Evolutionary conservation across 495 filamentous ascomycete genomes (phyloP).

Genomic region (Haplographium delicatum): DNA sequence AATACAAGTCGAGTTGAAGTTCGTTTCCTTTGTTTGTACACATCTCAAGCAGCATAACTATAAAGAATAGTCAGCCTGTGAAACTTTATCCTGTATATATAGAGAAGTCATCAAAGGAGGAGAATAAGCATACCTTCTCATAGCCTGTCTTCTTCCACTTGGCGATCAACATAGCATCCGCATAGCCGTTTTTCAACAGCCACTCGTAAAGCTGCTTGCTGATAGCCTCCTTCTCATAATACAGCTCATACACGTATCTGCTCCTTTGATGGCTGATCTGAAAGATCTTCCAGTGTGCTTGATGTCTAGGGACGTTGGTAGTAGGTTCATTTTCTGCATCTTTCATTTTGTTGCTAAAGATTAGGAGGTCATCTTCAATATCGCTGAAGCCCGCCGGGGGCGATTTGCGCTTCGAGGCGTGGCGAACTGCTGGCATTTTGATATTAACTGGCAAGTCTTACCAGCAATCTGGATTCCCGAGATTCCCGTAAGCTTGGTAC

Average conservation of each 20-base stretch:
- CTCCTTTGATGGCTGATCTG: conserved; percentile 93
- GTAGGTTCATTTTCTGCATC: conserved; percentile 77
- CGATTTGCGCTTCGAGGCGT: conserved; percentile 74
- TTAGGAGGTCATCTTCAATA: conserved; percentile 91
- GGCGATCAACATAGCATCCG: conserved; percentile 88
- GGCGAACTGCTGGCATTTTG: conserved; percentile 81
- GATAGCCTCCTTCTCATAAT: conserved; percentile 97
- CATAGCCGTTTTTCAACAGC: conserved; percentile 94
- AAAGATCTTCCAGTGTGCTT: conserved; percentile 94
- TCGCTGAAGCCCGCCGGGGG: conserved; percentile 95
- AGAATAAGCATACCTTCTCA: conserved; percentile 66
- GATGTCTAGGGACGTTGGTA: conserved; percentile 58
- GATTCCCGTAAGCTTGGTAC: no score
- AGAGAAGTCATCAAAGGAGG: neutral
- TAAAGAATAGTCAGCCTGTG: no score
- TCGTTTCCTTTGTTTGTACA: conserved; percentile 98
- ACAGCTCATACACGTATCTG: conserved; percentile 94
- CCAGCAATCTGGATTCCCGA: no score
- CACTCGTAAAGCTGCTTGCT: conserved; percentile 87
- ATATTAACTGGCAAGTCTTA: no score
- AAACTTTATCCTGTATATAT: no score
- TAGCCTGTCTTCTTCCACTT: conserved; percentile 99
- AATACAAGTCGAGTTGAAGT: conserved; percentile 96
- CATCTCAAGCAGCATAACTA: conserved; percentile 91
- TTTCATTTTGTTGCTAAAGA: conserved; percentile 98